These are phyloP conservation scores for Ambrosiella beaveri DNA, from an alignment of 2,329 filamentous ascomycete genomes.

Conservation along the genomic window DNA sequence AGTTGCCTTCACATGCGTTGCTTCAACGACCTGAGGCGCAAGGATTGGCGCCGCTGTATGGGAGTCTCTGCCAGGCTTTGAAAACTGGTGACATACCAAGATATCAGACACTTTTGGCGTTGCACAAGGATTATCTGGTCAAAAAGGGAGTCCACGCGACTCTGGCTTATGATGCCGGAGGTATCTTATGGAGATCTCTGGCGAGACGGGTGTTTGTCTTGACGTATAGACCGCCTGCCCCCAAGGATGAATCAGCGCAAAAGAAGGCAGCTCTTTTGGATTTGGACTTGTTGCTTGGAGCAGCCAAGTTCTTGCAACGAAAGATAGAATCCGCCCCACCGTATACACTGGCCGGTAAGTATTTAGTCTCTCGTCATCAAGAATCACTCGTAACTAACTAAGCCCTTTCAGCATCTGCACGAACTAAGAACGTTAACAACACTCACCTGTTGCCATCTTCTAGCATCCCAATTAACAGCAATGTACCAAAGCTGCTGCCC, in stretches of 20 bases:
- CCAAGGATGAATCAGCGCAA: conserved; percentile 28
- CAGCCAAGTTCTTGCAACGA: conserved; percentile 48
- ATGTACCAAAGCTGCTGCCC: conserved; percentile 30
- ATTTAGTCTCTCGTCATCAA: not conserved
- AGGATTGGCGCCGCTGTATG: conserved; percentile 48
- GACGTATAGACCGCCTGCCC: conserved; percentile 51
- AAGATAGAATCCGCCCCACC: conserved; percentile 32
- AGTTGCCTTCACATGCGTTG: conserved; percentile 54
- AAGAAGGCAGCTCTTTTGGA: conserved; percentile 59
- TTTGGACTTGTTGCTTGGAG: conserved; percentile 47
- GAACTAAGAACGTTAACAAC: conserved; percentile 9
- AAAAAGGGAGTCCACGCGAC: conserved; percentile 58
- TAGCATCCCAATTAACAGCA: conserved; percentile 10
- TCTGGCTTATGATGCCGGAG: conserved; percentile 59
- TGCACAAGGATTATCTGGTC: conserved; percentile 55
- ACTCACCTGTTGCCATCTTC: conserved; percentile 5
- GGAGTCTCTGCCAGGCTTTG: conserved; percentile 56
- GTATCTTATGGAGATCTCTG: conserved; percentile 70
- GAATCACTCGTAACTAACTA: not conserved
- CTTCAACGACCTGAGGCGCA: conserved; percentile 53
- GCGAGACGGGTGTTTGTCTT: conserved; percentile 62
- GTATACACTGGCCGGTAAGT: conserved; percentile 9
- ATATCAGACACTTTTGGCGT: conserved; percentile 53
- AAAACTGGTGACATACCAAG: conserved; percentile 54
- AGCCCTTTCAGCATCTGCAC: conserved; percentile 2